phyloP scores from a whole-genome alignment of 106 monocot genomes.

The Allium cepa region DNA sequence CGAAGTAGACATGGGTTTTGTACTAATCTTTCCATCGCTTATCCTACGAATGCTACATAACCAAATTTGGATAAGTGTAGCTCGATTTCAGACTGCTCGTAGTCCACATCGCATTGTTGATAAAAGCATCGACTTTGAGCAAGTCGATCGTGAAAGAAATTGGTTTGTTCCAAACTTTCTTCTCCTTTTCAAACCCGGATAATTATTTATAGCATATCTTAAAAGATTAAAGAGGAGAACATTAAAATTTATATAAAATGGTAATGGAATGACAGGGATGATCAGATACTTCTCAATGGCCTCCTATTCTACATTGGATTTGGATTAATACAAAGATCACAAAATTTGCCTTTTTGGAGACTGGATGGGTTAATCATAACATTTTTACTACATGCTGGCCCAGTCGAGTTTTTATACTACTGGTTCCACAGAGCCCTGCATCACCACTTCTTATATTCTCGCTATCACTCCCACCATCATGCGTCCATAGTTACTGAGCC shows the following conservation, averaged over 20 bases:
- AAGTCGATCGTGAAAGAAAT: slow-evolving; percentile 56
- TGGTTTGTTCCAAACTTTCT: slow-evolving; percentile 19
- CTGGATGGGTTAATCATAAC: slow-evolving; percentile 34
- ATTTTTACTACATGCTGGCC: slow-evolving; percentile 44
- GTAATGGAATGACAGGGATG: slow-evolving; percentile 51
- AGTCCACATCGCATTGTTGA: slow-evolving; percentile 47
- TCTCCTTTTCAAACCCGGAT: no score
- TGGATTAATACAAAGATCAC: slow-evolving; percentile 9
- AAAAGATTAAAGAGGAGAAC: no score
- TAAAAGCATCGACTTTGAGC: slow-evolving; percentile 53
- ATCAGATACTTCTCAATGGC: slow-evolving; percentile 59
- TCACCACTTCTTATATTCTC: slow-evolving; percentile 43
- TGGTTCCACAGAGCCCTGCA: slow-evolving; percentile 57
- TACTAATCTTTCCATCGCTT: slow-evolving; percentile 7
- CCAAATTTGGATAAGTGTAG: slow-evolving; percentile 54
- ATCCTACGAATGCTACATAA: slow-evolving; percentile 25
- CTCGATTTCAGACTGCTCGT: slow-evolving; percentile 42
- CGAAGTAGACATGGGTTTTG: neutral
- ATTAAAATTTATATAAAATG: neutral
- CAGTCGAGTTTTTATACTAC: slow-evolving; percentile 85
- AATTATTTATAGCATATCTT: no score
- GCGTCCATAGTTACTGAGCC: slow-evolving; percentile 52
- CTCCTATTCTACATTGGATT: slow-evolving; percentile 32
- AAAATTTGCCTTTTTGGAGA: slow-evolving; percentile 36
- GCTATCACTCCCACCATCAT: slow-evolving; percentile 60